Evolutionary conservation across 2,329 filamentous ascomycete species (phyloP), one percentile per base, ranked within the genome.

Genomic region (Fusarium illudens): DNA sequence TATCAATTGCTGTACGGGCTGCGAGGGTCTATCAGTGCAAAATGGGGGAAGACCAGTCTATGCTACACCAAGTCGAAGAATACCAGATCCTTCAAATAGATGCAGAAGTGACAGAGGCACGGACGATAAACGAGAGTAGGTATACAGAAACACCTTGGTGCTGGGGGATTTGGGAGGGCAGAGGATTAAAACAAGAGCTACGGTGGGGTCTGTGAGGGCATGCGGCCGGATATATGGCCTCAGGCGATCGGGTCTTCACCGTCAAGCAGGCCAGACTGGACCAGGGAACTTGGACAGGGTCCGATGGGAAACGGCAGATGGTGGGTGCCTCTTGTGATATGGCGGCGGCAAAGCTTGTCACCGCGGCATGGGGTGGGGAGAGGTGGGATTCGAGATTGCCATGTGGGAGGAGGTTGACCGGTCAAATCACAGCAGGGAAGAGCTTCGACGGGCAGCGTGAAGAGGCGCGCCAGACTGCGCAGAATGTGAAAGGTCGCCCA

Each of bases 331-430:
- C 51, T 69, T 70, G 67, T 70, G 67, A 70, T 68, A 68, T 71
- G 58, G 60, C 65, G 70, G 67, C 64, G 64, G 65, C 67, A 68
- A 67, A 20, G 58, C 59, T 64, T 58, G 67, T 70, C 64, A 70
- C 67, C 44, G 39, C 56, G 44, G 58, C 63, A 62, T 48, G 62
- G 46, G 58, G 57, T 68, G 50, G 60, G 50, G 55, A 64, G 57
- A 64, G 56, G 62, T 68, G 68, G 69, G 61, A 73, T 71, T 71
- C 68, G 68, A 72, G 66, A 73, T 73, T 70, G 73, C 72, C 75
- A 75, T 77, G 72, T 71, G 74, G 65, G 71, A 68, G 71, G 64
- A 57, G 59, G 32, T 50, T 25, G 37, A 61, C 64, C 61, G 71
- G 67, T 71, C 70, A 75, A 72, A 32, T 58, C 61, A 65, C 58